A percentile compares a stretch with the other conserved stretches of the same genome.
phyloP scores from a whole-genome alignment of 2,329 filamentous ascomycete genomes.

The Epichloe scottii region DNA sequence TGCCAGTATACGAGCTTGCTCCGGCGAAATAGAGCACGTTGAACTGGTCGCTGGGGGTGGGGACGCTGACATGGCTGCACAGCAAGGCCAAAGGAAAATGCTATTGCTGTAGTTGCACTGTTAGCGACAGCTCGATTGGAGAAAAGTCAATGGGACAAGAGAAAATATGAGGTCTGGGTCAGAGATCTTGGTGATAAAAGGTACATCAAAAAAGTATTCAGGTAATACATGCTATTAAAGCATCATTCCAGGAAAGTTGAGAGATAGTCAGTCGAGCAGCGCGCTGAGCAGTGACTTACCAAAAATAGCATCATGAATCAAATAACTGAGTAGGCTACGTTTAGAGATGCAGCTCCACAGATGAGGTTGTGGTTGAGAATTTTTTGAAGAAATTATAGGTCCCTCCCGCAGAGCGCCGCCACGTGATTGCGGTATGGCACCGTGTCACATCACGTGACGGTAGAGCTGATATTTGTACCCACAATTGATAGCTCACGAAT shows the following conservation, averaged over 20 bases:
- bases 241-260: constrained; percentile 33
- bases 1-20: constrained; percentile 58
- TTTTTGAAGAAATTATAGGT: neutral
- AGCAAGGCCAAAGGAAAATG: neutral
- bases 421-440: neutral
- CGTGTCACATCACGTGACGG: no score
- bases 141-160: constrained; percentile 3
- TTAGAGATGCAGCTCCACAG: neutral
- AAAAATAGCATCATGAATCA: neutral
- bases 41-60: constrained; percentile 53
- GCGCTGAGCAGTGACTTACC: constrained; percentile 7
- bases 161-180: constrained; percentile 27
- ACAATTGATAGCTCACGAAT: no score
- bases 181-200: constrained; percentile 62
- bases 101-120: neutral
- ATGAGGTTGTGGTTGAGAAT: neutral
- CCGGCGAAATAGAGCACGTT: constrained; percentile 73
- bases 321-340: neutral
- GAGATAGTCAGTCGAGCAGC: constrained; percentile 1
- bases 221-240: constrained; percentile 45
- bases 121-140: constrained; percentile 1
- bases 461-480: no score
- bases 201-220: constrained; percentile 42
- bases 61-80: constrained; percentile 22
- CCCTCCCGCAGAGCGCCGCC: neutral